Percentiles rank a stretch among this genome's conserved stretches.
These are phyloP conservation scores for Blastocystis sp. DNA, from an alignment of 352 stramenopile genomes.

Conservation along the genomic window DNA sequence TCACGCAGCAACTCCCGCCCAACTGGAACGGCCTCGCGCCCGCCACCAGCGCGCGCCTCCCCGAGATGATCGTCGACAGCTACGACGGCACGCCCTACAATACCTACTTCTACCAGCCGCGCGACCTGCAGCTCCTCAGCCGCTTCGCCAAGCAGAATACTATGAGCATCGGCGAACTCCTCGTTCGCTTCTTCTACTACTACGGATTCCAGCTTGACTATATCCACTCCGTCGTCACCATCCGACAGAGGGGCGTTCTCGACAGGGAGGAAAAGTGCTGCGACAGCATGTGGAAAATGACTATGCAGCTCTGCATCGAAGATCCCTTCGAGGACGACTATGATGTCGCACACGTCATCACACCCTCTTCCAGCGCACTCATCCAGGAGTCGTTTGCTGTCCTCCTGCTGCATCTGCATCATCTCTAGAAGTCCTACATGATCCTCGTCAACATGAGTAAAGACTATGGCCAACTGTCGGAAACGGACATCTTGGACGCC, in stretches of 20 bases:
- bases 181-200: slow-evolving; percentile 89
- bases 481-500: not conserved
- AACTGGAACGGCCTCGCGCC: slow-evolving; percentile 38
- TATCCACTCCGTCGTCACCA: slow-evolving; percentile 80
- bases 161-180: slow-evolving; percentile 65
- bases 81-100: slow-evolving; percentile 56
- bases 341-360: slow-evolving; percentile 88
- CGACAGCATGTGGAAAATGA: slow-evolving; percentile 58
- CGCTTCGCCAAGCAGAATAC: slow-evolving; percentile 58
- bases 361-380: not conserved
- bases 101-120: slow-evolving; percentile 59
- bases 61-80: slow-evolving; percentile 44
- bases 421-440: not conserved
- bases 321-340: slow-evolving; percentile 94
- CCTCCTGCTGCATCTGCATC: not conserved
- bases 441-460: slow-evolving; percentile 4
- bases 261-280: slow-evolving; percentile 59
- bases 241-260: slow-evolving; percentile 67
- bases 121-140: slow-evolving; percentile 12
- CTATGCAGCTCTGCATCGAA: slow-evolving; percentile 75
- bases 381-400: slow-evolving; percentile 36
- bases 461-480: not conserved
- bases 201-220: slow-evolving; percentile 86
- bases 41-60: not conserved
- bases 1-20: slow-evolving; percentile 53